Evolutionary conservation across 164 flowering plant genomes (phyloP), one percentile per base, ranked within the genome.

Genomic region (Aristolochia californica): DNA sequence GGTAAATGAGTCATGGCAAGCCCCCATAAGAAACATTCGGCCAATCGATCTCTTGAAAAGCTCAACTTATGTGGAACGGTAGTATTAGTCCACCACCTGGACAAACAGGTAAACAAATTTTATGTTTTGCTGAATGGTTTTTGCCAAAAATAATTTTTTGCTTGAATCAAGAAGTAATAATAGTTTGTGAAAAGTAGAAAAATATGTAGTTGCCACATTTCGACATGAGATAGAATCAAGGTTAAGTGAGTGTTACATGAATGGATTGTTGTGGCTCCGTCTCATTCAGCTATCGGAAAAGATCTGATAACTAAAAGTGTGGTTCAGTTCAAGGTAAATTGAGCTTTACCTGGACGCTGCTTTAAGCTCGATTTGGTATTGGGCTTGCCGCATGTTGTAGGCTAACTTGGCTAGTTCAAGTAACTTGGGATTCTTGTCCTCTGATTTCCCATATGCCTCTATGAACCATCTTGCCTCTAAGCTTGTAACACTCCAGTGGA

Each of bases 71-170:
- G n/a, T 4, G 65, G 59, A 0, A 66, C 49, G 13, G 70, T 75
- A 43, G 68, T 58, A 54, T 65, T 57, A n/a, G 43, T 69, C 83
- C 83, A 79, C 83, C 83, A 77, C 68, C 83, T 78, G 57, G 21
- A 56, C 5, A 11, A 9, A 55, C 44, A 14, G 40, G 40, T 12
- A 47, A 28, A 20, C 15, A 54, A 2, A 20, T 47, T 24, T 24
- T 58, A 18, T 7, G 13, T 55, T n/a, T 21, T 15, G 13, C 48
- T 45, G 5, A 34, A 34, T 34, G 5, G 40, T 34, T 34, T 34
- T 34, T 1, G 10, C 1, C 40, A 4, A 34, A 34, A 34, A 4
- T 2, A 34, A 34, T 34, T 34, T 9, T 34, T n/a, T n/a, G n/a
- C n/a, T n/a, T n/a, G n/a, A n/a, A n/a, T n/a, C n/a, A n/a, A n/a